Evolutionary conservation across 106 monocot genomes (phyloP).

Genomic region (Phalaenopsis equestris): DNA sequence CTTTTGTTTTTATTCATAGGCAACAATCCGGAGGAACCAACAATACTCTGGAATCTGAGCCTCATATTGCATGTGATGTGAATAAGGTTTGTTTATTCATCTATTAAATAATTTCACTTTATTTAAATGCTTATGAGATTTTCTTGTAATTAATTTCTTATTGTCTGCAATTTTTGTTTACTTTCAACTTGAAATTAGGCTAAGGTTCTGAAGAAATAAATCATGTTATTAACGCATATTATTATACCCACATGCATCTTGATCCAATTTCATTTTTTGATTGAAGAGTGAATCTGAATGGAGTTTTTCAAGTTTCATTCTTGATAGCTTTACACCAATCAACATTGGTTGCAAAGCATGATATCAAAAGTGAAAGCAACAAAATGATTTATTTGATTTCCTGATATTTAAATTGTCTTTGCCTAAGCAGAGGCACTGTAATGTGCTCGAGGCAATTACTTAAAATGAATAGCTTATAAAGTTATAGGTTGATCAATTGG

Average conservation of each 20-base stretch:
- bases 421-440: neutral
- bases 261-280: too few species aligned
- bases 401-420: neutral
- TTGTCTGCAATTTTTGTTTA: neutral
- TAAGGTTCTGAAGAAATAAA: neutral
- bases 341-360: neutral
- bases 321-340: neutral
- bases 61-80: neutral
- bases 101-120: neutral
- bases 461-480: neutral
- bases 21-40: neutral
- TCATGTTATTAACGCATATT: neutral
- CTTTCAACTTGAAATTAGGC: neutral
- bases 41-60: neutral
- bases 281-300: neutral
- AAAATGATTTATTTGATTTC: neutral
- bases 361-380: neutral
- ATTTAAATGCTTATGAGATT: neutral
- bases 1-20: neutral
- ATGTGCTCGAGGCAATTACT: neutral
- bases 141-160: neutral
- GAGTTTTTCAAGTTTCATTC: neutral
- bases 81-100: constrained; percentile 1
- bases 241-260: neutral
- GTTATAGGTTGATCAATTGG: neutral